Conservation (phyloP, 257 asterid species). For the Solanum piurae region DNA sequence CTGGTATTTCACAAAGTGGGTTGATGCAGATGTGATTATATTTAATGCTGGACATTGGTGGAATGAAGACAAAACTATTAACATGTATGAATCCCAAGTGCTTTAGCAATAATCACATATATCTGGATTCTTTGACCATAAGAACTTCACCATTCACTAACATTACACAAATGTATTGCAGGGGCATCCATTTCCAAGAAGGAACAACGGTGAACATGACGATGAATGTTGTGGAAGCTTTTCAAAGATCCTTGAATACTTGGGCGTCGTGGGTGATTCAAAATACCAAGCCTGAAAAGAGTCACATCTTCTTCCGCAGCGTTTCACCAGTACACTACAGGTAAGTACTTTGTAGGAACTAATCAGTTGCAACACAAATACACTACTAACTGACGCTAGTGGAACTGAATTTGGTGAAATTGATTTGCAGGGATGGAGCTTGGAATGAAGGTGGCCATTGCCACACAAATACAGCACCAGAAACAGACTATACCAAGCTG, state of each 20-base stretch:
- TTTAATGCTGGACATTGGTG: constrained; percentile 97
- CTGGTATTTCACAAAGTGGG: constrained; percentile 61
- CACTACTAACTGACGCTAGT: neutral
- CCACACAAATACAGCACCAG: constrained; percentile 27
- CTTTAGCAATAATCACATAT: neutral
- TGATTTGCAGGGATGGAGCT: constrained; percentile 26
- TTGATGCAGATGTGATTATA: constrained; percentile 54
- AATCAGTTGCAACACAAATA: neutral
- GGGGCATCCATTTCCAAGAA: constrained; percentile 85
- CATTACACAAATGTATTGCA: constrained; percentile 4
- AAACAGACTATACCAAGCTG: constrained; percentile 28
- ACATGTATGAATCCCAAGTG: constrained; percentile 28
- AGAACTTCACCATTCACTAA: neutral
- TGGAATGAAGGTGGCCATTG: constrained; percentile 43
- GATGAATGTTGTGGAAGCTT: constrained; percentile 72
- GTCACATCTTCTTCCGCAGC: constrained; percentile 55
- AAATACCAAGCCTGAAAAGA: constrained; percentile 29
- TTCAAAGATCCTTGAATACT: constrained; percentile 49
- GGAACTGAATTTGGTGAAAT: neutral
- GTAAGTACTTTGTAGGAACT: constrained; percentile 8
- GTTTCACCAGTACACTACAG: constrained; percentile 86
- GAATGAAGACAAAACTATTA: constrained; percentile 66
- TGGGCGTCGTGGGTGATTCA: constrained; percentile 38
- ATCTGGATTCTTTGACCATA: neutral
- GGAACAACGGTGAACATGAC: constrained; percentile 53